These are phyloP conservation scores for Amyloporia xantha DNA, from an alignment of 768 basidiomycete species.

Conservation along the genomic window DNA sequence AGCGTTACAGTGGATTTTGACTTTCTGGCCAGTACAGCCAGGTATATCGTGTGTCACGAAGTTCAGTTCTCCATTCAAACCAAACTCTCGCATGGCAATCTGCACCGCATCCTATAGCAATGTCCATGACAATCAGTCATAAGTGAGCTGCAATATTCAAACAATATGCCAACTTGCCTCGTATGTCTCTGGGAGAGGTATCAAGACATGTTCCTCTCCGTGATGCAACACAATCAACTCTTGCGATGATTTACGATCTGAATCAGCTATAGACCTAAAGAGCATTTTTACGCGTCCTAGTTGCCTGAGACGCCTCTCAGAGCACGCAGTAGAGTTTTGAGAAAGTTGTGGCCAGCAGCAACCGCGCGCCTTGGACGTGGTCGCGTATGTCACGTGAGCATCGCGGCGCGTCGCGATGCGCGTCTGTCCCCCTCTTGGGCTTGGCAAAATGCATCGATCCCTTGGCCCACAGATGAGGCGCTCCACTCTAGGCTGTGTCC, in stretches of 20 bases:
- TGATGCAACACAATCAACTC: slow-evolving; percentile 11
- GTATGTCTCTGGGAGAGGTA: slow-evolving; percentile 9
- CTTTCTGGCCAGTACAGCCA: slow-evolving; percentile 3
- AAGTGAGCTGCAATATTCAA: too few relatives aligned
- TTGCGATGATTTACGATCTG: slow-evolving; percentile 7
- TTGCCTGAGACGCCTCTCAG: too few relatives aligned
- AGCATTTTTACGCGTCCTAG: too few relatives aligned
- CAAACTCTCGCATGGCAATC: slow-evolving; percentile 2
- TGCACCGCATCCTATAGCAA: too few relatives aligned
- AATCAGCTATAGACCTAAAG: slow-evolving; percentile 5
- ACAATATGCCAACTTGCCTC: slow-evolving; percentile 11
- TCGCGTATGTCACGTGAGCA: too few relatives aligned
- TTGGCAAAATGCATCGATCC: not conserved
- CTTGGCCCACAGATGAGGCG: too few relatives aligned
- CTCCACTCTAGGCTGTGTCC: too few relatives aligned
- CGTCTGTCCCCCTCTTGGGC: too few relatives aligned
- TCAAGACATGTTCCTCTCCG: slow-evolving; percentile 7
- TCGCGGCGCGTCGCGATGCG: too few relatives aligned
- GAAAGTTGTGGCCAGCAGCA: not conserved
- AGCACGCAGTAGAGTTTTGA: not conserved
- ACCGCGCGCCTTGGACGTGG: too few relatives aligned
- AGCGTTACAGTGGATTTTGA: slow-evolving; percentile 11
- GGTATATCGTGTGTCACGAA: slow-evolving; percentile 10
- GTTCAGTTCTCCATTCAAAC: slow-evolving; percentile 2
- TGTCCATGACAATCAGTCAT: too few relatives aligned